Evolutionary conservation across 805 yeast genomes (phyloP).

Genomic region (Nakazawaea anatomiae): DNA sequence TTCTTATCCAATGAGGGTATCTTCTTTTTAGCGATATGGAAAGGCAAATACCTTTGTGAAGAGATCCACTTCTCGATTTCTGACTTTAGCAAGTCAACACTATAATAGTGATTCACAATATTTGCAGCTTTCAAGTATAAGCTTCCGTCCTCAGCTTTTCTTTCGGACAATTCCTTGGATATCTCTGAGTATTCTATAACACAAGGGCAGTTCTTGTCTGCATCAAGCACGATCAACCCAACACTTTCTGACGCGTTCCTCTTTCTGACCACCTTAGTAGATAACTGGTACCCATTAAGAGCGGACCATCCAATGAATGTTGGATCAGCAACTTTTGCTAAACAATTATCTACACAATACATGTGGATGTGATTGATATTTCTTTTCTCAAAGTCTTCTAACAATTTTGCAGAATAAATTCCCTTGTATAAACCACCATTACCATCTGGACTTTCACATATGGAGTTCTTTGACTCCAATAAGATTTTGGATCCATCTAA

Average conservation of each 20-base stretch:
- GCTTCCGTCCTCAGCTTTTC: constrained; percentile 52
- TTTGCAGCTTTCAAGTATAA: constrained; percentile 88
- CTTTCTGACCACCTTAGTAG: constrained; percentile 94
- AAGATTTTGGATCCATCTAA: constrained; percentile 65
- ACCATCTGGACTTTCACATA: constrained; percentile 93
- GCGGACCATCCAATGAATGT: constrained; percentile 81
- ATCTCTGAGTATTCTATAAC: constrained; percentile 96
- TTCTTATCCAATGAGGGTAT: constrained; percentile 52
- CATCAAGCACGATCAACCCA: constrained; percentile 79
- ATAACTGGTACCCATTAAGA: constrained; percentile 58
- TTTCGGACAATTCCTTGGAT: constrained; percentile 63
- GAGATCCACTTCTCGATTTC: constrained; percentile 67
- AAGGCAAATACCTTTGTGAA: constrained; percentile 68
- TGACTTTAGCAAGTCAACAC: constrained; percentile 60
- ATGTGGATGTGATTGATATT: constrained; percentile 88
- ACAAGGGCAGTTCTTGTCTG: constrained; percentile 56
- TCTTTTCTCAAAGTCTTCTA: constrained; percentile 59
- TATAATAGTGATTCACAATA: constrained; percentile 94
- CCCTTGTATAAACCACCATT: constrained; percentile 96
- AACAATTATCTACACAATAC: constrained; percentile 94
- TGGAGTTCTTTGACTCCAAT: constrained; percentile 44
- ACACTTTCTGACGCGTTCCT: constrained; percentile 83
- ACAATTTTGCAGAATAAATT: constrained; percentile 51
- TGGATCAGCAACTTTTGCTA: constrained; percentile 93
- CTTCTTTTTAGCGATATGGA: constrained; percentile 91